Evolutionary conservation across 169 alveolate species (phyloP).

Genomic region (Amoebophrya sp.): DNA sequence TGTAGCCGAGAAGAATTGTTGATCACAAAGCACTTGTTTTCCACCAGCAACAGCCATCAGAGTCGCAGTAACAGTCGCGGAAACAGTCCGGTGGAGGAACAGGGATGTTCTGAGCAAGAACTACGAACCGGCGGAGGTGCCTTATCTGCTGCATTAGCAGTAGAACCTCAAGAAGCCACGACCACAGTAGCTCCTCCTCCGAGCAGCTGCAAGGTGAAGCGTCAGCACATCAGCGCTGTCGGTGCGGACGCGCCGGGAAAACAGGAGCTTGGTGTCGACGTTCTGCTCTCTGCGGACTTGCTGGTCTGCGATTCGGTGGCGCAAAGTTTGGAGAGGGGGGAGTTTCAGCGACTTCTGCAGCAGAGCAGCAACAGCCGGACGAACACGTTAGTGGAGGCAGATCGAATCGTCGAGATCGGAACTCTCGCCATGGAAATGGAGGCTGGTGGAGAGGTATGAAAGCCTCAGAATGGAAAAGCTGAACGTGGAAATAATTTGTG

Average conservation of each 20-base stretch:
- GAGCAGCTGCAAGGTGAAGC: not conserved
- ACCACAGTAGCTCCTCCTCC: not conserved
- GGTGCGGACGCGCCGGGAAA: constrained; percentile 33
- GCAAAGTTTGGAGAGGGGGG: not conserved
- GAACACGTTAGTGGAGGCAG: not conserved
- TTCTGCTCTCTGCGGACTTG: not conserved
- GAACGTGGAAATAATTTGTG: not conserved
- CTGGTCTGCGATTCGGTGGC: not conserved
- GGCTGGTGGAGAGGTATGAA: not conserved
- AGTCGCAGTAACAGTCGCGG: not conserved
- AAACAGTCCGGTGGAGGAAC: not conserved
- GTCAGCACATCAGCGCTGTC: not conserved
- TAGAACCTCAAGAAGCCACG: not conserved
- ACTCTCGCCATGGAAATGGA: not conserved
- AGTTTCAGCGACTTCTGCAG: not conserved
- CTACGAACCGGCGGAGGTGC: not conserved
- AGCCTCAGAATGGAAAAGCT: not conserved
- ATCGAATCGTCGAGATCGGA: not conserved
- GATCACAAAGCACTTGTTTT: not conserved
- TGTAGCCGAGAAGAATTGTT: not conserved
- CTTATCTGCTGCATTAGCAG: not conserved
- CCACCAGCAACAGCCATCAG: not conserved
- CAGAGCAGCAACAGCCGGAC: not conserved
- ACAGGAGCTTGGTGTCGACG: not conserved
- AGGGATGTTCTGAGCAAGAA: not conserved